Evolutionary conservation across 768 basidiomycete species (phyloP).

Genomic region (Russula ochroleuca): DNA sequence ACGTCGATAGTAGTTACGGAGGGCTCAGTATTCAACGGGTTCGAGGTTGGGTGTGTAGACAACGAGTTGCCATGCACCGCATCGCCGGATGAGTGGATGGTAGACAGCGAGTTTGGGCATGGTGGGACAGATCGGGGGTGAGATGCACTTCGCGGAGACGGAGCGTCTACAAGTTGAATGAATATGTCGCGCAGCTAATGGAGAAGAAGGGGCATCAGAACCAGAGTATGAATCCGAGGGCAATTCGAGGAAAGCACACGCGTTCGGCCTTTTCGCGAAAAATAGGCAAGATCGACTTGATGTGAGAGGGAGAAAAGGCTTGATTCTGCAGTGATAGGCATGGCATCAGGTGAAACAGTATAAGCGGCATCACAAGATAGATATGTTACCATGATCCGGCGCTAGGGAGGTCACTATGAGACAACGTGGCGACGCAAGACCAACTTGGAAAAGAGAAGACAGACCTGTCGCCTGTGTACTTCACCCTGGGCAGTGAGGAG

Average conservation of each 20-base stretch:
- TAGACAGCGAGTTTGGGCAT: conserved; percentile 9
- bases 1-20: conserved; percentile 46
- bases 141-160: background rate
- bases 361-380: conserved; percentile 15
- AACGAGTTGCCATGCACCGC: conserved; percentile 10
- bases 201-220: conserved; percentile 5
- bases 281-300: conserved; percentile 50
- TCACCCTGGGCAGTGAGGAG: conserved; percentile 53
- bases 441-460: conserved; percentile 17
- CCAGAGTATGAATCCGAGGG: background rate
- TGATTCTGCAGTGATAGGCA: conserved; percentile 37
- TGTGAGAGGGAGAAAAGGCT: conserved; percentile 48
- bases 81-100: conserved; percentile 18
- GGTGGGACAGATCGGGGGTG: background rate
- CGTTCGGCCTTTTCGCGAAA: conserved; percentile 60
- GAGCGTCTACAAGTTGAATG: conserved; percentile 30
- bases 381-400: conserved; percentile 45
- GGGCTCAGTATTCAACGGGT: conserved; percentile 18
- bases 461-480: conserved; percentile 50
- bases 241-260: conserved; percentile 23
- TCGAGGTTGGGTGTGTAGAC: conserved; percentile 8
- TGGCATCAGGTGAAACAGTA: conserved; percentile 25
- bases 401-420: conserved; percentile 34
- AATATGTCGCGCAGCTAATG: conserved; percentile 47
- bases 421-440: background rate